Evolutionary conservation across 2,329 filamentous ascomycete genomes (phyloP), one percentile per base, ranked within the genome.

Genomic region (Fusarium secorum): DNA sequence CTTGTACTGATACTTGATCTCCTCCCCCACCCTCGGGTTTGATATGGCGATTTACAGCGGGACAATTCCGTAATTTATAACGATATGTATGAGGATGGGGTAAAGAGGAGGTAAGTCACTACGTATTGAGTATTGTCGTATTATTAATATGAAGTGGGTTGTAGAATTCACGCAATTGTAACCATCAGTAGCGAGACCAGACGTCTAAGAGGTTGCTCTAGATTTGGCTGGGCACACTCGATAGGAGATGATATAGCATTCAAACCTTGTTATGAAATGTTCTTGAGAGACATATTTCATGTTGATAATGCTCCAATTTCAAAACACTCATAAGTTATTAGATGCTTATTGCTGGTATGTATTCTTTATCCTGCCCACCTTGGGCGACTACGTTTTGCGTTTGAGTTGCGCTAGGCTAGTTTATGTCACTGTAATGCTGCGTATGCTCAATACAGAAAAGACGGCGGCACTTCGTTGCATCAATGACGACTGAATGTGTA

Each of bases 51-150:
- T 52, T 60, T 46, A 39, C 60, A 54, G 53, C 61, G 64, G 70
- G 48, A 66, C 57, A 41, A 64, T 73, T 60, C 68, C 68, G 70
- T 70, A 62, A 62, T 71, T 69, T 71, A 52, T 54, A 38, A 59
- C 39, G 20, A 28, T 24, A 45, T 51, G 49, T 42, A 39, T 51
- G 49, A 53, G 30, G 54, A 48, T 24, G 58, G 46, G 56, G 54
- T 28, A 45, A n/a, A 8, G 28, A 28, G 33, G 35, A 55, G 59
- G 17, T 22, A 18, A 18, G 6, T 18, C 13, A 49, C 28, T 32
- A 32, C 8, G 11, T 22, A 22, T 28, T 22, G 24, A 13, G n/a
- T 35, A 46, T 32, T 52, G 7, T 22, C 18, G 22, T 8, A 52
- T 52, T 52, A 38, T 52, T 52, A 52, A 28, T 52, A 52, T 52